Base-by-base conservation (phyloP, 1,284 basidiomycete species). In the Phlebopus sp. region DNA sequence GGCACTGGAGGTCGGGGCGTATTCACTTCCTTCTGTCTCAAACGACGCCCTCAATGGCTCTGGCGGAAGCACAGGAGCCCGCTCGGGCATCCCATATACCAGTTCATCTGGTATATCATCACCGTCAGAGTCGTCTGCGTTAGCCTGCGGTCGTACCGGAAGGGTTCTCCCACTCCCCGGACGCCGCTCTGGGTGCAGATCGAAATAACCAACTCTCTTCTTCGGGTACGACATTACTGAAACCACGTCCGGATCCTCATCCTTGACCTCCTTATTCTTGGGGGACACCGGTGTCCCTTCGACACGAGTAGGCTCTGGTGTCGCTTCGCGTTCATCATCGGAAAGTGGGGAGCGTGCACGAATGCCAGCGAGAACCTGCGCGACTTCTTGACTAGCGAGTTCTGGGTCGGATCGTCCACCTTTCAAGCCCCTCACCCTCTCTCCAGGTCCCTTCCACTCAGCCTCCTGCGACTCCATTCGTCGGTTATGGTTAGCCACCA, bases 381-480 rank as follows among this genome's bases (percentile, higher is more conserved):
- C 83, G 4, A 88, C 78, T 61, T 90, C 86, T 63, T 81, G 70
- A 53, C 84, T 84, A 11, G 80, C 86, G 18, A 83, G 59, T 53
- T 89, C 86, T 0, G 87, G 86, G 57, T 89, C 88, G 39, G 69
- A 76, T 35, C 63, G 66, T 18, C 68, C 73, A 47, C 66, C 68
- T 46, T 69, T 72, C 42, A 68, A 55, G 21, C 23, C 62, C 55
- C 42, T 57, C n/a, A 19, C 46, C 8, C 47, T 57, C 49, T 59
- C 66, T 38, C 55, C 67, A 5, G 55, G 59, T 50, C 21, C 61
- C 23, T 68, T 72, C 41, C 75, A 63, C 47, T 73, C 71, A 10
- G 64, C 73, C 46, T 86, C 82, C 63, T 88, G 85, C 6, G 76
- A 74, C 2, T 67, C 75, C 69, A 90, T 74, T 38, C 84, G 66